A percentile compares a stretch with the other conserved stretches of the same genome.
Conservation (phyloP, 139 green algal species). For the Chlorella ohadii region DNA sequence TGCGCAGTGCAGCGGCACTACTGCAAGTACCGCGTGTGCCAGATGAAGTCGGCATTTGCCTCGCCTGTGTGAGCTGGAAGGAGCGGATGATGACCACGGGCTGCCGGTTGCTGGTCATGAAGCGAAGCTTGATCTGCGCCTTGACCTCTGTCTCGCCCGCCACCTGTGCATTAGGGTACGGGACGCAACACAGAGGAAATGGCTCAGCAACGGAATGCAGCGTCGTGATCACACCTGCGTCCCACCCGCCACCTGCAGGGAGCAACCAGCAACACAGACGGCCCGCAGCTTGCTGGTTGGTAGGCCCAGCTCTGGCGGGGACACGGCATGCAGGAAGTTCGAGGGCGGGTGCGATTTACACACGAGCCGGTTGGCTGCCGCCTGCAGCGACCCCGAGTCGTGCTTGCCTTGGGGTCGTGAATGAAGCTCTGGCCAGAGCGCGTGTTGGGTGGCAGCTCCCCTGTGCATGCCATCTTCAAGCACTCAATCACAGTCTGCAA, state of each 20-base stretch:
- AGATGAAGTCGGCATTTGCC: background rate
- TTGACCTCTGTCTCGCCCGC: conserved; percentile 94
- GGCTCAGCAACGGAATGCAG: too few species aligned
- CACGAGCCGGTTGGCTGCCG: too few species aligned
- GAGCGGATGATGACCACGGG: conserved; percentile 85
- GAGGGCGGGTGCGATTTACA: too few species aligned
- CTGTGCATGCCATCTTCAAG: conserved; percentile 94
- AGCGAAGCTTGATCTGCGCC: conserved; percentile 96
- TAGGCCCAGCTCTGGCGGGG: too few species aligned
- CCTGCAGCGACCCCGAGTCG: too few species aligned
- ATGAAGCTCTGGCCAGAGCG: conserved; percentile 91
- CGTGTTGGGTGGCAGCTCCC: conserved; percentile 94
- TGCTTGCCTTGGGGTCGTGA: conserved; percentile 66
- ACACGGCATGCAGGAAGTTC: too few species aligned
- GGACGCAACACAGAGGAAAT: background rate
- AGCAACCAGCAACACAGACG: background rate
- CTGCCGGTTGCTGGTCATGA: conserved; percentile 68
- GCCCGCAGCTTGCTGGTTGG: too few species aligned
- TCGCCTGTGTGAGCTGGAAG: conserved; percentile 78
- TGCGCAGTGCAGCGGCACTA: too few species aligned
- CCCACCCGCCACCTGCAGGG: background rate
- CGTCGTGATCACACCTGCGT: too few species aligned
- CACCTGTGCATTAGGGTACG: too few species aligned
- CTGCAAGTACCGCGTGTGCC: too few species aligned
- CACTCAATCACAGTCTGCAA: conserved; percentile 99